Evolutionary conservation across 108 stramenopile genomes (phyloP), one percentile per base, ranked within the genome.

Genomic region (Cyclostephanos invisitatus): DNA sequence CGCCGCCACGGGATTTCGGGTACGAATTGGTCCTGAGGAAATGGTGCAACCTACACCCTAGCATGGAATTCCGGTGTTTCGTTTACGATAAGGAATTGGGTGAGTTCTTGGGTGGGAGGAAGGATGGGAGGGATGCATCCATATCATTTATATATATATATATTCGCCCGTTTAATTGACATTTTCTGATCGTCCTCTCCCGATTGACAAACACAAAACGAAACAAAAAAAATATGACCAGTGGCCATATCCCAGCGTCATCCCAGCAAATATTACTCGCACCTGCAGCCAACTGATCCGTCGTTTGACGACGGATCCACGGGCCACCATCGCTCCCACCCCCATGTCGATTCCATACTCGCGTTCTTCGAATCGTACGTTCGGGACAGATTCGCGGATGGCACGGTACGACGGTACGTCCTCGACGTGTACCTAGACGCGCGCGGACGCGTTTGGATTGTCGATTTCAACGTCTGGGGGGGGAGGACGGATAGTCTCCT

Each of bases 61-160:
- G 91, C 67, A 96, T 96, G 92, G 96, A 97, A 72, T 98, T 96
- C 83, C 91, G 97, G 10, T 96, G 96, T 58, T 98, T 98, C 74
- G 82, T 98, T 24, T 74, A 86, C 51, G 63, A 82, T 35, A 72
- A 86, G 53, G 76, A 88, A 47, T 44, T 87, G 18, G 48, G 72
- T 82, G 36, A 68, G 73, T 32, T 32, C 32, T 32, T 4, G 32
- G 4, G 32, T 2, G 32, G 32, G 32, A 4, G 32, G 32, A 4
- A 32, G n/a, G n/a, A n/a, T n/a, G n/a, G n/a, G 32, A 32, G 32
- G 32, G 4, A 32, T 32, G 32, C 2, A 32, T 2, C 32, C 20
- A 50, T 8, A 8, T 4, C 17, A 50, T 50, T n/a, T n/a, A n/a
- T n/a, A n/a, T n/a, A n/a, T n/a, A n/a, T n/a, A n/a, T n/a, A n/a